Base-by-base conservation (phyloP, 805 yeast genomes). In the Ogataea corticis region DNA sequence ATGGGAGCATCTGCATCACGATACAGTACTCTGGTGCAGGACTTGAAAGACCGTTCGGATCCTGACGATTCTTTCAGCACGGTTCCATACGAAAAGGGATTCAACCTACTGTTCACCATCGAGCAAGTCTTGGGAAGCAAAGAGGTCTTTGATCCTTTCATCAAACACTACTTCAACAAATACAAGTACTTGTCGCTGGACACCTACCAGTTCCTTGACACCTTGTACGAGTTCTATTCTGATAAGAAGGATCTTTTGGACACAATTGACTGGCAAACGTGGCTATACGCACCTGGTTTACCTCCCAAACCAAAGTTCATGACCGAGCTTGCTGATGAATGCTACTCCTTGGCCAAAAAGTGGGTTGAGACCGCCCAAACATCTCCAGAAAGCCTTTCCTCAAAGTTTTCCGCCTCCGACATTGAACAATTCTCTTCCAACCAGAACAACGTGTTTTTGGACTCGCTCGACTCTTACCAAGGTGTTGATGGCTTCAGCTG, bases 41-140 rank as follows among this genome's bases (percentile, higher is more conserved):
- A 86, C 62, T 74, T 89, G 57, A 75, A 83, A 58, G 82, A 78
- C 57, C 75, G 79, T 37, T 69, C 77, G 34, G 96, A 88, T 61
- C 96, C 97, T 5, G 97, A 90, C 66, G 96, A 89, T 57, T 84
- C 95, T 0, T 90, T 88, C 66, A 82, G 89, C 28, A 73, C 86
- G 1, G 95, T 90, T 37, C 96, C 96, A 2, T 90, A 90, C 66
- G 97, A 90, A 63, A 89, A 89, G 65, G 97, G 97, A 7, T 85
- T 83, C 57, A 87, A 85, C 54, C 74, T 90, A 58, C 71, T 91
- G 47, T 87, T 79, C 68, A 79, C 81, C 56, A 72, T 90, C 41
- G 97, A 91, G 67, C 76, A 73, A 38, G 61, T 72, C 30, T 69
- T 90, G 10, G 91, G 92, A 34, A 88, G 92, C 37, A 90, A 88